Evolutionary conservation across 2,329 filamentous ascomycete genomes (phyloP).

Genomic region (Aspergillus caelatus): DNA sequence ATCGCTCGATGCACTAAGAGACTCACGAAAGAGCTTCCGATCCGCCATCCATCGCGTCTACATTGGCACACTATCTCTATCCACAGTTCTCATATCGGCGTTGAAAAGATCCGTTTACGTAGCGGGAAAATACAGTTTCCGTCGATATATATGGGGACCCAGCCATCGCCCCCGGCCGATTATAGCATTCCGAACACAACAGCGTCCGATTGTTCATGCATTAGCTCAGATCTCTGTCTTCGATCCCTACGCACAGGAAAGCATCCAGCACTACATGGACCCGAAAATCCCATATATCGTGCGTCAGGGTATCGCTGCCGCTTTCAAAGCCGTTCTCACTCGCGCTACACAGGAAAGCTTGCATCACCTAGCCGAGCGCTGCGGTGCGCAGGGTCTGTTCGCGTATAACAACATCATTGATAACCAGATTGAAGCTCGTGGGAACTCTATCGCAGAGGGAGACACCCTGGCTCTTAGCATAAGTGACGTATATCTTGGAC

Average conservation of each 20-base stretch:
- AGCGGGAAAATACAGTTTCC: conserved; percentile 22
- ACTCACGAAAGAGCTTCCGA: conserved; percentile 14
- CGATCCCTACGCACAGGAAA: conserved; percentile 16
- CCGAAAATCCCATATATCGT: neutral
- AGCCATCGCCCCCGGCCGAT: conserved; percentile 18
- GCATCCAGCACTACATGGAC: neutral
- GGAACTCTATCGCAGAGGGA: conserved; percentile 20
- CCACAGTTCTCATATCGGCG: conserved; percentile 16
- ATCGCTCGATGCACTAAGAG: conserved; percentile 11
- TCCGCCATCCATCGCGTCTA: conserved; percentile 17
- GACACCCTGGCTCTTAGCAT: conserved; percentile 22
- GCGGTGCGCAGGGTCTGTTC: conserved; percentile 20
- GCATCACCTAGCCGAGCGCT: conserved; percentile 11
- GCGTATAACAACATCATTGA: conserved; percentile 18
- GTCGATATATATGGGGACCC: conserved; percentile 18
- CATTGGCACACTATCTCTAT: conserved; percentile 20
- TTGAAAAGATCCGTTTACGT: conserved; percentile 24
- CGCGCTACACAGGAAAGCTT: conserved; percentile 14
- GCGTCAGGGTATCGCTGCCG: conserved; percentile 11
- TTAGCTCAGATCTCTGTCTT: conserved; percentile 24
- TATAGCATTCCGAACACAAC: conserved; percentile 27
- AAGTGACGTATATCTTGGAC: conserved; percentile 13
- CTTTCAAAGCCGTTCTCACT: conserved; percentile 18
- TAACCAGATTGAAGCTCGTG: conserved; percentile 13
- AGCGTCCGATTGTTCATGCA: conserved; percentile 24